A percentile compares a stretch with the other conserved stretches of the same genome.
These are phyloP conservation scores for Lecanicillium sp. DNA, from an alignment of 2,329 filamentous ascomycete genomes.

Conservation along the genomic window DNA sequence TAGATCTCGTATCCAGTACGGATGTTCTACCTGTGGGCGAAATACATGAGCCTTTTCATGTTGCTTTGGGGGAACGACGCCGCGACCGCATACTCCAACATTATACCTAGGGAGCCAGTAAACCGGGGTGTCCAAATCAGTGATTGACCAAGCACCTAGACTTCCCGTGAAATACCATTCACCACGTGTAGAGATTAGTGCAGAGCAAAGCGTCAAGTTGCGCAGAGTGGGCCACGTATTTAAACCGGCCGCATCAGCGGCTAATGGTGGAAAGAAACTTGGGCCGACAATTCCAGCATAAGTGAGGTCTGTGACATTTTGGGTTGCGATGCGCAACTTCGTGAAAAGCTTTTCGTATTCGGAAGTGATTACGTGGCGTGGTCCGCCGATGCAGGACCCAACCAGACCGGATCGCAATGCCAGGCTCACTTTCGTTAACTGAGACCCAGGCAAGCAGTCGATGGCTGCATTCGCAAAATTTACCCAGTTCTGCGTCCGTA, in stretches of 20 bases:
- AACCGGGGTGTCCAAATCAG: too few relatives aligned
- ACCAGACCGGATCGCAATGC: not conserved
- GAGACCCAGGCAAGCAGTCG: too few relatives aligned
- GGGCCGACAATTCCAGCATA: conserved; percentile 2
- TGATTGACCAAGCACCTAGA: too few relatives aligned
- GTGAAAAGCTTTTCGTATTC: not conserved
- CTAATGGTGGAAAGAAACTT: not conserved
- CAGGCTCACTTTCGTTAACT: not conserved
- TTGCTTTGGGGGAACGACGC: too few relatives aligned
- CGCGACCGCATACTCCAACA: too few relatives aligned
- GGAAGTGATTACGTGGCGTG: not conserved
- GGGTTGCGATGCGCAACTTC: not conserved
- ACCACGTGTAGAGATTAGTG: not conserved
- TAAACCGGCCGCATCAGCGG: not conserved
- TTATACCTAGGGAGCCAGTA: too few relatives aligned
- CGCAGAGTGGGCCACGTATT: conserved; percentile 1
- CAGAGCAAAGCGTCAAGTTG: not conserved
- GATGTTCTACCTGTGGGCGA: too few relatives aligned
- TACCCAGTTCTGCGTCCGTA: not conserved
- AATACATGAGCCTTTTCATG: too few relatives aligned
- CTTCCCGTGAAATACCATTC: not conserved
- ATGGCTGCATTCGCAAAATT: too few relatives aligned
- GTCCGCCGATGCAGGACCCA: not conserved
- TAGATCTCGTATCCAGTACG: too few relatives aligned
- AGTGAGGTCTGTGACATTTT: not conserved